A percentile compares a stretch with the other conserved stretches of the same genome.
These are phyloP conservation scores for Globisporangium ultimum DNA, from an alignment of 352 stramenopile species.

Conservation along the genomic window DNA sequence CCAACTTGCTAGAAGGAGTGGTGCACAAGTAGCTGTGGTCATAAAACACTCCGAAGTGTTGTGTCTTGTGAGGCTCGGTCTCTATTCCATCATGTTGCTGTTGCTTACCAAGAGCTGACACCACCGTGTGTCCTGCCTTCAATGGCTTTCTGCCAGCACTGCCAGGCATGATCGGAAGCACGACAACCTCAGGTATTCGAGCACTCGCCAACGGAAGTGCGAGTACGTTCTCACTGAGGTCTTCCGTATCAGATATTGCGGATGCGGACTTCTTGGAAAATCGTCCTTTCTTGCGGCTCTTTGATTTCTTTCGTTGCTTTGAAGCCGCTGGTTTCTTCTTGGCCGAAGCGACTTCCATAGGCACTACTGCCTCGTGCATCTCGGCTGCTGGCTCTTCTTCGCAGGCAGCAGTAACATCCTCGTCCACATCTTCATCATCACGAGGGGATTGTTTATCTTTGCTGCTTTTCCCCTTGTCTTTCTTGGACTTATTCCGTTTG, in stretches of 20 bases:
- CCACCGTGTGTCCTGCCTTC: neutral
- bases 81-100: neutral
- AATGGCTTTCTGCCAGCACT: conserved; percentile 5
- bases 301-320: conserved; percentile 10
- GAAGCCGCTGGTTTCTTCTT: conserved; percentile 7
- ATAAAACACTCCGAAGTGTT: neutral
- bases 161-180: conserved; percentile 16
- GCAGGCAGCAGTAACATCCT: neutral
- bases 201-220: neutral
- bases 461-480: conserved; percentile 5
- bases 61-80: neutral
- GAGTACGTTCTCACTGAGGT: neutral
- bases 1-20: conserved; percentile 6
- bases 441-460: neutral
- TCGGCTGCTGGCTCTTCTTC: neutral
- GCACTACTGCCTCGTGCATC: neutral
- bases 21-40: conserved; percentile 4
- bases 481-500: conserved; percentile 16
- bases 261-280: conserved; percentile 1
- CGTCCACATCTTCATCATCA: neutral
- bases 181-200: neutral
- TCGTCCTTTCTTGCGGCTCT: conserved; percentile 10
- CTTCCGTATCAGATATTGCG: neutral
- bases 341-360: too few species aligned
- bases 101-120: neutral